These are phyloP conservation scores for Polygonum maritimum DNA, from an alignment of 148 eudicot species.

Conservation along the genomic window DNA sequence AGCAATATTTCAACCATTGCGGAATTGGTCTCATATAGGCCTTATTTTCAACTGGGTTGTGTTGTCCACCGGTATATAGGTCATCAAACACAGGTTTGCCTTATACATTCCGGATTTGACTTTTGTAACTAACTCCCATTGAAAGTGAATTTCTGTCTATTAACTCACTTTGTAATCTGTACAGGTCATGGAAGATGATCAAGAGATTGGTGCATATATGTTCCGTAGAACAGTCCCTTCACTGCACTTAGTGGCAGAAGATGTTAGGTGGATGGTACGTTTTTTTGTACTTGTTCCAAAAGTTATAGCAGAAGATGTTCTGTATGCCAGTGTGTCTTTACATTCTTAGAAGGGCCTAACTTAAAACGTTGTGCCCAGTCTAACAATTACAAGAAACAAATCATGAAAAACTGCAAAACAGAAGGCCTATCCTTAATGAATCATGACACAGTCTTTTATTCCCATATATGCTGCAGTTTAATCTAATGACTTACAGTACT, in stretches of 20 bases:
- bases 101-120: background rate
- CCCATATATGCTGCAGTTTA: too few species aligned
- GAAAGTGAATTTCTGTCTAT: background rate
- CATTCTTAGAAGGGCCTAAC: background rate
- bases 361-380: background rate
- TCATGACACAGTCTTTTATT: background rate
- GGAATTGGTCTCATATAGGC: constrained; percentile 78
- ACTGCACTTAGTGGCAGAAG: constrained; percentile 75
- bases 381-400: background rate
- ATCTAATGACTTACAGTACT: background rate
- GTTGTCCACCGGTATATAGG: constrained; percentile 91
- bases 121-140: background rate
- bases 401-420: too few species aligned
- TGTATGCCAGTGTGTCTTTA: background rate
- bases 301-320: background rate
- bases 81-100: constrained; percentile 78
- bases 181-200: constrained; percentile 99
- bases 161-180: constrained; percentile 3
- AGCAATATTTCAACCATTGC: constrained; percentile 62
- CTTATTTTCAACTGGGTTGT: constrained; percentile 90
- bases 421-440: too few species aligned
- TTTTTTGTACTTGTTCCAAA: background rate
- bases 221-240: constrained; percentile 96
- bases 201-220: constrained; percentile 96
- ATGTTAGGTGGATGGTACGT: constrained; percentile 88